These are phyloP conservation scores for Panellus pusillus DNA, from an alignment of 768 basidiomycete species.

Conservation along the genomic window DNA sequence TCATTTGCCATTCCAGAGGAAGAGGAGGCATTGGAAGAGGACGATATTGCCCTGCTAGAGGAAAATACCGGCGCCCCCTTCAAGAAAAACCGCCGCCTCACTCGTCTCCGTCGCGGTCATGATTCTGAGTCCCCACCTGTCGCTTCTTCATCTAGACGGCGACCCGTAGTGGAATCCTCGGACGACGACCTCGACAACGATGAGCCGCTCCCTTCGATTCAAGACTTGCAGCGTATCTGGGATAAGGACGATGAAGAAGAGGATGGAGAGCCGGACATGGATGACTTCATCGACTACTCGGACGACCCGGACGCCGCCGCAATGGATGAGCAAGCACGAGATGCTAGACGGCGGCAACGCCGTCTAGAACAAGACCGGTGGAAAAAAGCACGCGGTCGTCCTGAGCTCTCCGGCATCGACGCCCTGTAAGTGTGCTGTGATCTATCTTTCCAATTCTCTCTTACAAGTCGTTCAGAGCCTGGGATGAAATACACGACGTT, in stretches of 20 bases:
- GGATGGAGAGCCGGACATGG: slow-evolving; percentile 71
- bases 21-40: slow-evolving; percentile 82
- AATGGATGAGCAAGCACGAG: slow-evolving; percentile 75
- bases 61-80: slow-evolving; percentile 88
- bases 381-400: slow-evolving; percentile 60
- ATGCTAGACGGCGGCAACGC: slow-evolving; percentile 70
- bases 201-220: slow-evolving; percentile 54
- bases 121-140: slow-evolving; percentile 69
- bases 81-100: slow-evolving; percentile 62
- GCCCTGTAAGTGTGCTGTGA: slow-evolving; percentile 48
- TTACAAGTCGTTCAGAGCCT: slow-evolving; percentile 57
- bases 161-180: slow-evolving; percentile 64
- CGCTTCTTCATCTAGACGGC: slow-evolving; percentile 60
- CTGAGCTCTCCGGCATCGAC: slow-evolving; percentile 78
- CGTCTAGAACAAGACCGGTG: slow-evolving; percentile 67
- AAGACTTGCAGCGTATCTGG: slow-evolving; percentile 76
- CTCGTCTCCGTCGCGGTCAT: slow-evolving; percentile 67
- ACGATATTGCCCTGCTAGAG: slow-evolving; percentile 84
- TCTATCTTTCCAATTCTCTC: slow-evolving; percentile 5
- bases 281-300: slow-evolving; percentile 79
- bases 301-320: slow-evolving; percentile 69
- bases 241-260: slow-evolving; percentile 86
- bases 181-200: slow-evolving; percentile 73
- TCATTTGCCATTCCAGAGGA: slow-evolving; percentile 33
- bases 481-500: slow-evolving; percentile 94